These are phyloP conservation scores for Manihot esculenta DNA, from an alignment of 441 rosid species.

Conservation along the genomic window DNA sequence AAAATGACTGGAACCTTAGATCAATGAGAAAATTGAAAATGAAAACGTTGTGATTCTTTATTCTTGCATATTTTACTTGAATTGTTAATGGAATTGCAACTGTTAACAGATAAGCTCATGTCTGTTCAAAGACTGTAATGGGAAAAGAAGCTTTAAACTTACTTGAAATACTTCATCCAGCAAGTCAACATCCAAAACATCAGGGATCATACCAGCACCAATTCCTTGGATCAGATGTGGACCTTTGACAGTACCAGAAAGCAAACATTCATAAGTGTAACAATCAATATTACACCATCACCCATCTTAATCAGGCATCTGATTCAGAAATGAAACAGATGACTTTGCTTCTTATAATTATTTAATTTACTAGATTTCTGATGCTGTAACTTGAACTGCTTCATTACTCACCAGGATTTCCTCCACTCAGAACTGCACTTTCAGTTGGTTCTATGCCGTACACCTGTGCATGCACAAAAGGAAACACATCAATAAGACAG, in stretches of 20 bases:
- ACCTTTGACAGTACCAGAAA: constrained; percentile 26
- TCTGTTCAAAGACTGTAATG: neutral
- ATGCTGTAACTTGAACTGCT: neutral
- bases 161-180: constrained; percentile 53
- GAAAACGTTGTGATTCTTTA: neutral
- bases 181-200: constrained; percentile 39
- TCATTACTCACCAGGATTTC: constrained; percentile 46
- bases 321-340: no score
- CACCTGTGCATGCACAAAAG: constrained; percentile 37
- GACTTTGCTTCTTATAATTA: no score
- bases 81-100: neutral
- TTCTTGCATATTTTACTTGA: neutral
- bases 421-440: constrained; percentile 75
- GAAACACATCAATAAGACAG: neutral
- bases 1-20: no score
- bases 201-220: constrained; percentile 48
- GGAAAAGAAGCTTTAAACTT: constrained; percentile 14
- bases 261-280: neutral
- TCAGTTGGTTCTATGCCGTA: constrained; percentile 72
- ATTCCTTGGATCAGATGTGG: constrained; percentile 55
- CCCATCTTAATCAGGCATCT: no score
- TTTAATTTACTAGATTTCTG: no score
- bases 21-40: neutral
- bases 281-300: neutral
- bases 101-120: neutral